These are phyloP conservation scores for Mycena kentingensis DNA, from an alignment of 768 basidiomycete species.

Conservation along the genomic window DNA sequence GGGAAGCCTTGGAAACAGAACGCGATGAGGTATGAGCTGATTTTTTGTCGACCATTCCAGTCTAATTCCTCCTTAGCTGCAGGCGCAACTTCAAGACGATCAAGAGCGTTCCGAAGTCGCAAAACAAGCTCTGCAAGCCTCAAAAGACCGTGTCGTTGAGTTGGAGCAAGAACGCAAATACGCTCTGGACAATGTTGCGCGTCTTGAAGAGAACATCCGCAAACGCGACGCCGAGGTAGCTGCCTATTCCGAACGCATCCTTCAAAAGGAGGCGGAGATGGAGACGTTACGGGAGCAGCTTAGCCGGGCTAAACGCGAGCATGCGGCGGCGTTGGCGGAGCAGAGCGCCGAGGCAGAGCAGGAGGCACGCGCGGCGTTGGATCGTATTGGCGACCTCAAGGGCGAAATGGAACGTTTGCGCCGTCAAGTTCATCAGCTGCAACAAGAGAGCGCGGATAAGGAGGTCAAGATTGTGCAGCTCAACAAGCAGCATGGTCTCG, in stretches of 20 bases:
- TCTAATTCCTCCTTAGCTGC: conserved; percentile 40
- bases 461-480: conserved; percentile 79
- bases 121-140: conserved; percentile 50
- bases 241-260: conserved; percentile 47
- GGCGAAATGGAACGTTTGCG: conserved; percentile 63
- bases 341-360: conserved; percentile 60
- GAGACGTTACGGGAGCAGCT: conserved; percentile 60
- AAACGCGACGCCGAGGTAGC: conserved; percentile 59
- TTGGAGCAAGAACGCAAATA: conserved; percentile 60
- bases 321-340: conserved; percentile 47
- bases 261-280: conserved; percentile 51
- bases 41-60: neutral
- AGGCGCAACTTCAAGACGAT: conserved; percentile 53
- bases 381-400: conserved; percentile 50
- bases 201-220: conserved; percentile 58
- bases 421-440: conserved; percentile 65
- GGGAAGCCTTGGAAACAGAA: conserved; percentile 59
- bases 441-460: conserved; percentile 82
- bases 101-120: conserved; percentile 54
- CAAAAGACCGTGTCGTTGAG: conserved; percentile 50
- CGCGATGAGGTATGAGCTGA: conserved; percentile 48
- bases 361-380: conserved; percentile 48
- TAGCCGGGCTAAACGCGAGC: conserved; percentile 55
- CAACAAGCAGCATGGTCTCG: conserved; percentile 62
- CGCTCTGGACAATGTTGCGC: conserved; percentile 52